Conservation (phyloP, 768 basidiomycete genomes). For the Rhodosporidiobolus odoratus region DNA sequence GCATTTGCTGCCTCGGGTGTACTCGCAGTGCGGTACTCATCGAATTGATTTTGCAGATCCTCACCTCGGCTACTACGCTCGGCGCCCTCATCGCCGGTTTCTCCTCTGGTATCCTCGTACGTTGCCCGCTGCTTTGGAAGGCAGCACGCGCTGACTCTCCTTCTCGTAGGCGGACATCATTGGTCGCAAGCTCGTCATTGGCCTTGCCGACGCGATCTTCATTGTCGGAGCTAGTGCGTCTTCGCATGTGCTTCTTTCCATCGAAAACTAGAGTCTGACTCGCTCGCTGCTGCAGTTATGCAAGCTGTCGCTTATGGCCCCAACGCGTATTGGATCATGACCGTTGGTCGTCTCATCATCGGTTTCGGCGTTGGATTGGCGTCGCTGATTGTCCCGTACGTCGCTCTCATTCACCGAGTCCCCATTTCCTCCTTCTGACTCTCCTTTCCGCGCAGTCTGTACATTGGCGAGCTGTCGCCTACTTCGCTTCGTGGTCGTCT, state of each 20-base stretch:
- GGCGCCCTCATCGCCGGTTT: constrained; percentile 37
- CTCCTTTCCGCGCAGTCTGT: constrained; percentile 48
- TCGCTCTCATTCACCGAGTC: not conserved
- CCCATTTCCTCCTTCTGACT: not conserved
- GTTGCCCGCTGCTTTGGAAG: not conserved
- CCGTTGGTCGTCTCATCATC: constrained; percentile 67
- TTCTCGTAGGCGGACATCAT: constrained; percentile 19
- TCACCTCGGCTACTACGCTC: constrained; percentile 37
- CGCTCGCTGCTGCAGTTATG: constrained; percentile 18
- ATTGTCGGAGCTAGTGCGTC: constrained; percentile 30
- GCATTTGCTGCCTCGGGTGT: not conserved
- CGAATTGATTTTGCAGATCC: constrained; percentile 4
- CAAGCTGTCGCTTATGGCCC: constrained; percentile 32
- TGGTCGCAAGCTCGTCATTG: constrained; percentile 39
- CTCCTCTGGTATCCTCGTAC: constrained; percentile 28
- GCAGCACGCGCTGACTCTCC: not conserved
- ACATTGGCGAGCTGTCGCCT: constrained; percentile 77
- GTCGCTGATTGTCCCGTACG: constrained; percentile 63
- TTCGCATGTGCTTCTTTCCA: too few relatives aligned
- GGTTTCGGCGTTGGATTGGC: constrained; percentile 53
- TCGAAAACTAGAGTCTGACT: not conserved
- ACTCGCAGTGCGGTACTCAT: not conserved
- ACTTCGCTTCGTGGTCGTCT: constrained; percentile 66
- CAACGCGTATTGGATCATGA: constrained; percentile 52
- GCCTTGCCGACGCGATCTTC: constrained; percentile 32